Evolutionary conservation across 2,329 filamentous ascomycete genomes (phyloP), one percentile per base, ranked within the genome.

Genomic region (Sporothrix humicola): DNA sequence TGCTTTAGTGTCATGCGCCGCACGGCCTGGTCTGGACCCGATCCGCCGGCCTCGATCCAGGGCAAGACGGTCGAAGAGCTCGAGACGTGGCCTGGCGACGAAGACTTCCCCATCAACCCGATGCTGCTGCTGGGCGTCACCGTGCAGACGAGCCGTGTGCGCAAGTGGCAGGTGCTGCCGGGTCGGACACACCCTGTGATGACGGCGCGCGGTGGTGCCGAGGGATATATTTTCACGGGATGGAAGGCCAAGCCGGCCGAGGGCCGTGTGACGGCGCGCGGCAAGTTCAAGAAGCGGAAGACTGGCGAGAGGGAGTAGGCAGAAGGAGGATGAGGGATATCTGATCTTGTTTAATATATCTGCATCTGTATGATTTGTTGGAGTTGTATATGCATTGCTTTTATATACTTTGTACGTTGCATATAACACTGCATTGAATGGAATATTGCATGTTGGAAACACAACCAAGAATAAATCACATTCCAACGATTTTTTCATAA

Each of bases 151-250:
- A 93, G 91, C 66, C 87, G 93, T 15, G 91, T 92, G 5, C 87
- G 92, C 75, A 86, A 89, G 71, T 98, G 94, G 93, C 96, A 99
- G 84, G 95, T 98, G 1, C 82, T 99, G 65, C 96, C 96, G 0
- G 93, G 94, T 0, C 86, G 96, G 72, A 98, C 96, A 71, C 96
- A 99, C 83, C 96, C 96, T 7, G 82, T 97, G 72, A 99, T 99
- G 96, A 97, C 93, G 74, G 90, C 90, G 52, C 88, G 89, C 56
- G 96, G 96, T 23, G 95, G 95, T 0, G 90, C 94, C 0, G 95
- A 98, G 79, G 96, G 96, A 0, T 99, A 93, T 81, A 81, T 99
- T 3, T 94, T 98, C 77, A 95, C 94, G 42, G 95, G 88, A 0
- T 93, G 92, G 80, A 89, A 91, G 77, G 94, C 96, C 0, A 84